Evolutionary conservation across 345 rosid species (phyloP), one percentile per base, ranked within the genome.

Genomic region (Lenwebbia sp.): DNA sequence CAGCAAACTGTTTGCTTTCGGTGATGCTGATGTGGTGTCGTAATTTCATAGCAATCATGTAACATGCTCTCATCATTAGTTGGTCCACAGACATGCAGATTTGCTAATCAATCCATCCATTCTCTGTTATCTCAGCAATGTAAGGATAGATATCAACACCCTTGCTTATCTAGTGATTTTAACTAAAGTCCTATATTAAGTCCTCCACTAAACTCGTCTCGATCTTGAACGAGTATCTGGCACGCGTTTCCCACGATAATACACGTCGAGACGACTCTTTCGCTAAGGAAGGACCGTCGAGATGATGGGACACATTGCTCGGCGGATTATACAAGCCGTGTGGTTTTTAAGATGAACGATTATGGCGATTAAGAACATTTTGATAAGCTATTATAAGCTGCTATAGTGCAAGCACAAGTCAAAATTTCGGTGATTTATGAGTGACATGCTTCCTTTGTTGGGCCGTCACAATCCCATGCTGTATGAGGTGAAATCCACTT

Each of bases 1-100:
- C 81, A 37, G 12, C 81, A 13, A 51, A 82, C 84, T 26, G 56
- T 82, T 44, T 83, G 85, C 85, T 83, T 83, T 83, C 85, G 85
- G 85, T 83, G 85, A 83, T 40, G 56, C 50, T 83, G 85, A 83
- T 53, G 85, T 56, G 28, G 47, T 41, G 81, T 70, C 37, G 51
- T 55, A 55, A 14, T 30, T 83, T 54, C 58, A 30, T 17, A 49
- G 85, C 58, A 40, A 53, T 83, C 85, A 83, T 83, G 40, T 47
- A 56, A 33, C 50, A 10, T 37, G 51, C 21, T 40, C 37, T 83
- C 28, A 70, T 70, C 47, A 70, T 70, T 70, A 37, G 47, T 21
- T 2, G 81, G 81, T 37, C 81, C 81, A 19, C 81, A 70, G 81
- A 37, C 81, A 70, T 70, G 81, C 81, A 70, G 40, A 70, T 70